Base-by-base conservation (phyloP, 2,329 filamentous ascomycete genomes). In the Orbilia javanica region DNA sequence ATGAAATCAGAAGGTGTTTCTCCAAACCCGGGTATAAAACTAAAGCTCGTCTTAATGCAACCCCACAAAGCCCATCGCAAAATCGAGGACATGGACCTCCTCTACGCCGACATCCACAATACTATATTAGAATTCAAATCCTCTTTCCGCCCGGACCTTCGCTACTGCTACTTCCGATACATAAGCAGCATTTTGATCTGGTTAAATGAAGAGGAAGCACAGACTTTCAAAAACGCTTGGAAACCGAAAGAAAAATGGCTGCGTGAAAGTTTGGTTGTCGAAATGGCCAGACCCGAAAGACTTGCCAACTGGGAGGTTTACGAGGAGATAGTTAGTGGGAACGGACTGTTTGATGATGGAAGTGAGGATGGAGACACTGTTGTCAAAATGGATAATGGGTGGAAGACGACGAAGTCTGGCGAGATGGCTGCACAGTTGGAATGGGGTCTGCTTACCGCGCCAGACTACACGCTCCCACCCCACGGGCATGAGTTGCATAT, bases 251-350 rank as follows among this genome's bases (percentile, higher is more conserved):
- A 46, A 25, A 52, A 55, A 42, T 77, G 73, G 73, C 29, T 77
- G 15, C 46, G 73, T 15, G 73, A 77, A 20, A 77, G 73, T 25
- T 18, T 77, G 10, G 52, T 77, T 1, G 73, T 67, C 1, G 66
- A 77, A 18, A 68, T 77, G 46, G 73, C 66, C 13, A 52, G 73
- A 29, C 72, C 72, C 2, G 72, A 64, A 31, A 39, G 73, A 15
- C 36, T 77, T 44, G 36, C 57, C 1, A 77, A 77, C 39, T 71
- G 66, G 66, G 48, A 66, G 4, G 73, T 77, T 27, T 77, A 77
- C 36, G 73, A 71, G 18, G 73, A 71, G n/a, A 27, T 77, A 8
- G 8, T 70, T 0, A 44, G 48, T 2, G 73, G 73, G 7, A 44
- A 31, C 4, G 73, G 73, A 1, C 60, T 67, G 20, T 77, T 77